Conservation (phyloP, 805 yeast species). For the Cyberlindnera euphorbiiphila region DNA sequence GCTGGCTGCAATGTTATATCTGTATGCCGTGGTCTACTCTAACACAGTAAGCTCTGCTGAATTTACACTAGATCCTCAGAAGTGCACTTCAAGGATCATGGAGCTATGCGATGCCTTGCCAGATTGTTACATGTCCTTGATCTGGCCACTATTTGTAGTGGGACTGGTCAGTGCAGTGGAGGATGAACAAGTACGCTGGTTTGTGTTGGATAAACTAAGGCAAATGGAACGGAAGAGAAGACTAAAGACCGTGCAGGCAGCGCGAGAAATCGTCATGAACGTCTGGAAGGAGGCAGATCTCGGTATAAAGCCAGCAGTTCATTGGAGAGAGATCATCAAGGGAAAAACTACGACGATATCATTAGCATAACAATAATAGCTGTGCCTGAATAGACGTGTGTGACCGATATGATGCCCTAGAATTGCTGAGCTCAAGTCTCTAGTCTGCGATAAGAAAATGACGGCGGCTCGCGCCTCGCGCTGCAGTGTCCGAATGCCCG, state of each 20-base stretch:
- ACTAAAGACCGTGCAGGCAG: slow-evolving; percentile 36
- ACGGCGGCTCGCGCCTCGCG: too few species aligned
- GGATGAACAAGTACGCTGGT: slow-evolving; percentile 36
- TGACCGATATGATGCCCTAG: too few species aligned
- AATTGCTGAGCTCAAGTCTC: too few species aligned
- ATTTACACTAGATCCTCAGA: slow-evolving; percentile 18
- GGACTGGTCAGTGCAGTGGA: slow-evolving; percentile 31
- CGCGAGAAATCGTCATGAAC: slow-evolving; percentile 32
- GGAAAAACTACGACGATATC: slow-evolving; percentile 37
- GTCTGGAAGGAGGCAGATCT: slow-evolving; percentile 41
- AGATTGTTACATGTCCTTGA: slow-evolving; percentile 33
- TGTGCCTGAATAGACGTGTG: too few species aligned
- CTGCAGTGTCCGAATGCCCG: slow-evolving; percentile 3
- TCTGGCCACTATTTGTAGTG: slow-evolving; percentile 40
- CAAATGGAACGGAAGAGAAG: slow-evolving; percentile 36
- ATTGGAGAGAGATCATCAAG: slow-evolving; percentile 38
- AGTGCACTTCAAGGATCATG: slow-evolving; percentile 25
- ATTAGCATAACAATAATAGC: too few species aligned
- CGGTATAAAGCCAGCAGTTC: slow-evolving; percentile 19
- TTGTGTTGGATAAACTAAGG: slow-evolving; percentile 32
- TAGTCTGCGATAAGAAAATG: too few species aligned
- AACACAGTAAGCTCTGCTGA: slow-evolving; percentile 11
- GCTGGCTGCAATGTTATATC: slow-evolving; percentile 33
- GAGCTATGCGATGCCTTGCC: slow-evolving; percentile 26
- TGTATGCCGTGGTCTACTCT: slow-evolving; percentile 35